Conservation (phyloP, 106 monocot genomes). For the Phalaenopsis aphrodite region DNA sequence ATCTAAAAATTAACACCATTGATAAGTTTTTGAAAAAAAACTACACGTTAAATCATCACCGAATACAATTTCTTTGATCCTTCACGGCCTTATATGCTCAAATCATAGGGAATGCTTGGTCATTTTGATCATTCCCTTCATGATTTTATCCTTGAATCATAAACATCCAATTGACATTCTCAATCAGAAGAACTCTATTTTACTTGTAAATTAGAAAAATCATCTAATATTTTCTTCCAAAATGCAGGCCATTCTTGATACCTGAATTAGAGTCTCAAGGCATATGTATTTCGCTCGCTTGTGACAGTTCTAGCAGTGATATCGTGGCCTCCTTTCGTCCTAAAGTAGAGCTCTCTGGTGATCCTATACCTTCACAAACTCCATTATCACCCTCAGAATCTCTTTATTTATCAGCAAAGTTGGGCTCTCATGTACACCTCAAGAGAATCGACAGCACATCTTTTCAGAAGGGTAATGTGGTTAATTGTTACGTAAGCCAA, state of each 20-base stretch:
- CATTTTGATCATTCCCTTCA: too few species aligned
- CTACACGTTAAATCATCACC: too few species aligned
- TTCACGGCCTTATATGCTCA: too few species aligned
- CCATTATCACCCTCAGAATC: conserved; percentile 25
- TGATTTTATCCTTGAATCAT: too few species aligned
- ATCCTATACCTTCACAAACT: conserved; percentile 27
- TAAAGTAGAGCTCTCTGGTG: conserved; percentile 28
- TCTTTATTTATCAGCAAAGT: conserved; percentile 29
- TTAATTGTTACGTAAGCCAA: conserved; percentile 45
- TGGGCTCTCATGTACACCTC: conserved; percentile 62
- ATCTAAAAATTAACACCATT: too few species aligned
- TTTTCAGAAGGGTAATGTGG: conserved; percentile 18
- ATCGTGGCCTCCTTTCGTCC: conserved; percentile 89
- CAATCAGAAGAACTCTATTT: background rate
- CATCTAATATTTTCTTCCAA: background rate
- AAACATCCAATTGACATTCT: too few species aligned
- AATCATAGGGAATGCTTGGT: too few species aligned
- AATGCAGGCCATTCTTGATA: conserved; percentile 54
- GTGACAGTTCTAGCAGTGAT: conserved; percentile 24
- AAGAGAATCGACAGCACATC: conserved; percentile 19
- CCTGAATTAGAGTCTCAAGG: conserved; percentile 47
- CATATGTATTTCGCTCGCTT: conserved; percentile 88
- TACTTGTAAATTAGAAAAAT: background rate
- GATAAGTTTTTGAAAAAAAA: too few species aligned
- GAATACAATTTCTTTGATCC: too few species aligned